Percentiles rank a stretch among this genome's conserved stretches.
Conservation (phyloP, 441 rosid species). For the Kokia cookei region DNA sequence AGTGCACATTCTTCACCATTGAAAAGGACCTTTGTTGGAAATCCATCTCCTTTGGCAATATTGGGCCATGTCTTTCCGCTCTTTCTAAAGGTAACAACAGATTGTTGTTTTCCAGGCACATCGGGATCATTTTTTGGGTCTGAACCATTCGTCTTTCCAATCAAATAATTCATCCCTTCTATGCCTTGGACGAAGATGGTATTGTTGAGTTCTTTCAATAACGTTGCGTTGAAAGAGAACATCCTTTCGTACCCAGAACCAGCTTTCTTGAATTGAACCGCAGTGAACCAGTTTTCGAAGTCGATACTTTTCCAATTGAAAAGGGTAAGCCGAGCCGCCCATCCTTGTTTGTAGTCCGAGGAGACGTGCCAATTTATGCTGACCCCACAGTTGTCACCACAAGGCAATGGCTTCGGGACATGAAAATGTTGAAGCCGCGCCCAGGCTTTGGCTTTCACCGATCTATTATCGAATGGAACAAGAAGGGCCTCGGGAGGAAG, state of each 20-base stretch:
- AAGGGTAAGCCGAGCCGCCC: slow-evolving; percentile 30
- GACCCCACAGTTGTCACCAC: slow-evolving; percentile 28
- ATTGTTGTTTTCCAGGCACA: slow-evolving; percentile 35
- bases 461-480: slow-evolving; percentile 25
- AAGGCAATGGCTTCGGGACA: slow-evolving; percentile 24
- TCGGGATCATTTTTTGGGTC: slow-evolving; percentile 10
- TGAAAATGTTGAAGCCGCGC: slow-evolving; percentile 20
- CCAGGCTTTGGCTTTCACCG: slow-evolving; percentile 29
- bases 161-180: slow-evolving; percentile 17
- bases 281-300: slow-evolving; percentile 30
- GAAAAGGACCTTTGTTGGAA: slow-evolving; percentile 23
- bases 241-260: slow-evolving; percentile 20
- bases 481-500: slow-evolving; percentile 29
- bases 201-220: slow-evolving; percentile 13
- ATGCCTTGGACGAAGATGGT: slow-evolving; percentile 30
- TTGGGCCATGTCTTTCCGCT: slow-evolving; percentile 5
- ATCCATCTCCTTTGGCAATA: slow-evolving; percentile 27
- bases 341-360: slow-evolving; percentile 22
- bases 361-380: slow-evolving; percentile 30
- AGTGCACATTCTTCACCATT: slow-evolving; percentile 33
- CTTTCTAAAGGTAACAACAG: slow-evolving; percentile 27
- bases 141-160: slow-evolving; percentile 16
- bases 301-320: slow-evolving; percentile 24
- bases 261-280: slow-evolving; percentile 22
- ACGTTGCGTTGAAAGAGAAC: slow-evolving; percentile 29